Percentiles rank a stretch among this genome's conserved stretches.
These are phyloP conservation scores for Termitomyces sp. DNA, from an alignment of 768 basidiomycete species.

Conservation along the genomic window DNA sequence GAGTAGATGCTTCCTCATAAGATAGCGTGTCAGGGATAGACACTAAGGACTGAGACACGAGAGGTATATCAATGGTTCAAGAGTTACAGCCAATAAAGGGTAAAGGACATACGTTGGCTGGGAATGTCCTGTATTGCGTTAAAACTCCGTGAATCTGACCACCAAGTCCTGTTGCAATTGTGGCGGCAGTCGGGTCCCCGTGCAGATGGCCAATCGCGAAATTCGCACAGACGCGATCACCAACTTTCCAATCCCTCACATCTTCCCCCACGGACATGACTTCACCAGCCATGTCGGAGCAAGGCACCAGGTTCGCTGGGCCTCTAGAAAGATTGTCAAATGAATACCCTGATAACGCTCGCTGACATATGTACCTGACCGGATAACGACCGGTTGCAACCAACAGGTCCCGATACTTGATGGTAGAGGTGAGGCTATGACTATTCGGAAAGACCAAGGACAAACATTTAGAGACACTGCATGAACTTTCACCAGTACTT, in stretches of 20 bases:
- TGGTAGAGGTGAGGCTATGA: not conserved
- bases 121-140: conserved; percentile 48
- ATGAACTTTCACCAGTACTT: conserved; percentile 52
- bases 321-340: not conserved
- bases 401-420: conserved; percentile 44
- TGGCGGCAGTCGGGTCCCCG: conserved; percentile 32
- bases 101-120: conserved; percentile 26
- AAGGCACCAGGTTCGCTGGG: conserved; percentile 25
- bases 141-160: conserved; percentile 46
- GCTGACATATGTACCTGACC: conserved; percentile 16
- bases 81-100: not conserved
- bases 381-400: conserved; percentile 35
- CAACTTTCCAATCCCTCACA: conserved; percentile 42
- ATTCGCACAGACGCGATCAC: conserved; percentile 55
- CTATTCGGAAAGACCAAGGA: not conserved
- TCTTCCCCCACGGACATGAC: conserved; percentile 40
- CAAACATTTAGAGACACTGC: conserved; percentile 50
- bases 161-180: conserved; percentile 33
- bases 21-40: conserved; percentile 49
- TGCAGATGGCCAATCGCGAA: conserved; percentile 42
- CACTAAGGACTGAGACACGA: conserved; percentile 37
- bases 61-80: not conserved
- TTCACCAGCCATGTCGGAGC: conserved; percentile 54
- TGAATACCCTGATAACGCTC: not conserved
- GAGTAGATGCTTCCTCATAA: conserved; percentile 59